These are phyloP conservation scores for Pinguiococcus pyrenoidosus DNA, from an alignment of 108 stramenopile species.

Conservation along the genomic window DNA sequence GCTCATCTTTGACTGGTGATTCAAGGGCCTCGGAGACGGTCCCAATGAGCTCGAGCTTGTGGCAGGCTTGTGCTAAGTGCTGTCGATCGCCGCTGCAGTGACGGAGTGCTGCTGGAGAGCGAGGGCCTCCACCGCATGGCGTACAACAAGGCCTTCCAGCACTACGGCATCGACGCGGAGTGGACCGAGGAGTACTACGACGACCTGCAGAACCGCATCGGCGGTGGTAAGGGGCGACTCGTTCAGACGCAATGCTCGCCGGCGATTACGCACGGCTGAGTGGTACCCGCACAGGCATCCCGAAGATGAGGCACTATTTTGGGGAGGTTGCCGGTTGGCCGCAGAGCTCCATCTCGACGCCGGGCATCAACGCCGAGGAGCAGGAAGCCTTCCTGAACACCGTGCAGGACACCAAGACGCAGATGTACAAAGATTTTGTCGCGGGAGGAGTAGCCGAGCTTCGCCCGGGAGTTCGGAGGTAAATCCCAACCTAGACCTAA, in stretches of 20 bases:
- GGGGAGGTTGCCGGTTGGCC: conserved; percentile 29
- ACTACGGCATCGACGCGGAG: conserved; percentile 16
- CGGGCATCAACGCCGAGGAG: conserved; percentile 7
- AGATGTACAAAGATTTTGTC: conserved; percentile 23
- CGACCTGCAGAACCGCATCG: conserved; percentile 15
- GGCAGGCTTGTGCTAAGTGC: too few species aligned
- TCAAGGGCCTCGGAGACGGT: too few species aligned
- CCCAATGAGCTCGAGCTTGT: too few species aligned
- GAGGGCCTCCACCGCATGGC: conserved; percentile 24
- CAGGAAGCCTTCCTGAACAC: conserved; percentile 12
- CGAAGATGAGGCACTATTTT: conserved; percentile 29
- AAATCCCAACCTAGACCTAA: too few species aligned
- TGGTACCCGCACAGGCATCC: too few species aligned
- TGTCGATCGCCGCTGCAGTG: too few species aligned
- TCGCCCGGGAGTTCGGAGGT: conserved; percentile 18
- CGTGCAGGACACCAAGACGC: conserved; percentile 21
- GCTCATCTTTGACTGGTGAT: too few species aligned
- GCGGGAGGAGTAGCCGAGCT: conserved; percentile 12
- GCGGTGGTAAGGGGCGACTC: too few species aligned
- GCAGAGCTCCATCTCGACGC: neutral
- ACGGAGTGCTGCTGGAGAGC: too few species aligned
- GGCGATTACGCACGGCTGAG: too few species aligned
- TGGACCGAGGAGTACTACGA: conserved; percentile 29
- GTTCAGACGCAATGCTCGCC: too few species aligned
- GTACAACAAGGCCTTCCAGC: conserved; percentile 21